Evolutionary conservation across 1,284 basidiomycete species (phyloP), one percentile per base, ranked within the genome.

Genomic region (Ganoderma boninense): DNA sequence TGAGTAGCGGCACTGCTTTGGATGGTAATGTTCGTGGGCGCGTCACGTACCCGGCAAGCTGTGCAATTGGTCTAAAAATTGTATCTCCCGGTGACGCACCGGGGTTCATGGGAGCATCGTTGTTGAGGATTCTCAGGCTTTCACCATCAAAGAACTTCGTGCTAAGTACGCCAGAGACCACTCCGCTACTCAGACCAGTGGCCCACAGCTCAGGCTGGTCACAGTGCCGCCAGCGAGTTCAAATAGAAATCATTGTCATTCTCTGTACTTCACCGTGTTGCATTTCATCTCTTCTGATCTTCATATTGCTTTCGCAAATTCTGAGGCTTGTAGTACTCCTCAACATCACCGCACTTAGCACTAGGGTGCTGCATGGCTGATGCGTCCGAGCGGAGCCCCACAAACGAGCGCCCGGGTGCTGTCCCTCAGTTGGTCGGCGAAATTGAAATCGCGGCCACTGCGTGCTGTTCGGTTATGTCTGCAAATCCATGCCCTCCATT

Each of bases 401-500:
- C 46, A 20, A 49, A 49, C 20, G n/a, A 43, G 43, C 43, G 43
- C 43, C 18, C 46, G 46, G 46, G 46, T 49, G 46, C 46, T 49
- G 46, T 49, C n/a, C 46, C 6, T 8, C n/a, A n/a, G n/a, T 20
- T n/a, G n/a, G 7, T 23, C 46, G n/a, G 8, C 46, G n/a, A 23
- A 49, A 49, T 49, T 49, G 46, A 49, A 49, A 49, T 49, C 46
- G 46, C 46, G n/a, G 46, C n/a, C 46, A 23, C 46, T 49, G 46
- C n/a, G 46, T n/a, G 46, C 46, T 49, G 46, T 26, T 56, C 52
- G 52, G 52, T 11, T 56, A 56, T 56, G 52, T 56, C 4, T 32
- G 52, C 52, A 56, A 26, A 14, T 16, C 7, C 2, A 4, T 11
- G n/a, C 26, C 52, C 26, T 56, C 26, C 26, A 26, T 56, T 32